Evolutionary conservation across 306 rosid species (phyloP).

Genomic region (Citrullus amarus): DNA sequence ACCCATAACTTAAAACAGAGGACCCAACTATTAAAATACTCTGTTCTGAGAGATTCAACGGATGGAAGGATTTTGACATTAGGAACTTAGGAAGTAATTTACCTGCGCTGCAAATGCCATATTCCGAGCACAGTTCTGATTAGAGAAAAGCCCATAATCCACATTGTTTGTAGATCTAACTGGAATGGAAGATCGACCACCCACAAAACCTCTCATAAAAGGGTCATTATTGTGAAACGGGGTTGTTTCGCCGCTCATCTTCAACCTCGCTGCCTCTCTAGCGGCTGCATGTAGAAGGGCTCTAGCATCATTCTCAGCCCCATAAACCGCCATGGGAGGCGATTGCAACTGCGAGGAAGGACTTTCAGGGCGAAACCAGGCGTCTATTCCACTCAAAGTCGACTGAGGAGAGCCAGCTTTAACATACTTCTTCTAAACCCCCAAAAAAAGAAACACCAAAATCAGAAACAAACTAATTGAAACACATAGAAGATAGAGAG

Average conservation of each 20-base stretch:
- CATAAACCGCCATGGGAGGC: constrained; percentile 47
- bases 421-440: not conserved
- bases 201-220: constrained; percentile 20
- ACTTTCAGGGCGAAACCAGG: constrained; percentile 1
- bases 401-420: constrained; percentile 11
- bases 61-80: not conserved
- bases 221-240: not conserved
- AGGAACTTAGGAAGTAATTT: not conserved
- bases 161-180: constrained; percentile 5
- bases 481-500: not conserved
- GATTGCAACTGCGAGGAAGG: constrained; percentile 17
- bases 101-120: constrained; percentile 18
- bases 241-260: constrained; percentile 19
- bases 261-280: constrained; percentile 50
- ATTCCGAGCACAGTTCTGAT: constrained; percentile 19
- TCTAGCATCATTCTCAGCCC: constrained; percentile 42
- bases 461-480: not conserved
- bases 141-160: constrained; percentile 9
- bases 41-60: not conserved
- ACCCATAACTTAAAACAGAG: not conserved
- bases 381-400: not conserved
- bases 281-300: constrained; percentile 50
- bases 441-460: not conserved
- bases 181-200: constrained; percentile 9
- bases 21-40: not conserved